Conservation (phyloP, 2,329 filamentous ascomycete species). For the Paecilomyces niveus region DNA sequence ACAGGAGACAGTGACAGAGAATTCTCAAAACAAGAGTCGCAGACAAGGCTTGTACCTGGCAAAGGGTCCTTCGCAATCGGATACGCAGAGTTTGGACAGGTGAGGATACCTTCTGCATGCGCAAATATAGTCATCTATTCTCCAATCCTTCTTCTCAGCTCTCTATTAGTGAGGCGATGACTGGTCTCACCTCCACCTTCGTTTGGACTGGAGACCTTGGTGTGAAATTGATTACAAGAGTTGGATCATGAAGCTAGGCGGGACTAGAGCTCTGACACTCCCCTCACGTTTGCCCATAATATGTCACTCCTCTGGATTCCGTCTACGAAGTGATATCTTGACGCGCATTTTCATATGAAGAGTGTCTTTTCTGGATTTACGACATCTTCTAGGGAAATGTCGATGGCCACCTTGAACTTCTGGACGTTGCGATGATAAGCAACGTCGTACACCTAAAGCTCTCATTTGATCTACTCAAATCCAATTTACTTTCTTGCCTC, state of each 20-base stretch:
- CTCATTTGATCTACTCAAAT: background rate
- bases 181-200: no score
- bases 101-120: background rate
- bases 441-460: background rate
- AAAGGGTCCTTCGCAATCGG: slow-evolving; percentile 11
- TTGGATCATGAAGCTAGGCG: no score
- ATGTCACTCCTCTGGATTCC: background rate
- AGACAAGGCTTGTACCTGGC: slow-evolving; percentile 13
- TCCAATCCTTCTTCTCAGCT: no score
- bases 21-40: slow-evolving; percentile 9
- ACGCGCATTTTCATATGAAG: background rate
- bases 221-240: no score
- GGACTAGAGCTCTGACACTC: background rate
- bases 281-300: background rate
- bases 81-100: background rate
- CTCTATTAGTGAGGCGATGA: no score
- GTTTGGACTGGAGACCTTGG: no score
- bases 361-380: background rate
- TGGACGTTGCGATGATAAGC: background rate
- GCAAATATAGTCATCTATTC: no score
- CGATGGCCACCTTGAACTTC: background rate
- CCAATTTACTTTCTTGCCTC: background rate
- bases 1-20: slow-evolving; percentile 32
- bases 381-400: background rate
- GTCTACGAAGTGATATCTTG: background rate